Evolutionary conservation across 2,329 filamentous ascomycete genomes (phyloP), one percentile per base, ranked within the genome.

Genomic region (Claviceps purpurea): DNA sequence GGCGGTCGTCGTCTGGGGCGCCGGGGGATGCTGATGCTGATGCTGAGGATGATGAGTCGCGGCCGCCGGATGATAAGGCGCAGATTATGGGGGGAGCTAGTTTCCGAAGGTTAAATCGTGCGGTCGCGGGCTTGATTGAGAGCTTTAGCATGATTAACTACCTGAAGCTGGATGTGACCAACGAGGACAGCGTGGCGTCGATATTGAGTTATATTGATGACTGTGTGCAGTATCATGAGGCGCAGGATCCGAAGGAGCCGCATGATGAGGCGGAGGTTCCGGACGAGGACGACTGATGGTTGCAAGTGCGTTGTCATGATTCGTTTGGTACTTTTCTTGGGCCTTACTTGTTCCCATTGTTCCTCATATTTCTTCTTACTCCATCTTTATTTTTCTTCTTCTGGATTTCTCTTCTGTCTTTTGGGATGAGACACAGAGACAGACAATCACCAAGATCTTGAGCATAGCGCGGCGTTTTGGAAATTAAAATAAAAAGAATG

Each of bases 131-230:
- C 50, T 73, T 98, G 57, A 95, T 98, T 58, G 93, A 97, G 67
- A 93, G 89, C 68, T 98, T 96, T 70, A 95, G 89, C 71, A 94
- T 98, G 88, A 88, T 98, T 13, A 95, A 87, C 47, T 98, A 95
- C 65, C 74, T 96, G 53, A 88, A 90, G 70, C 74, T 97, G 45
- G 87, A 97, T 63, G 85, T 84, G 30, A 86, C 93, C 58, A 84
- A 95, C 61, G 91, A 97, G 70, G 89, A 97, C 61, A 97, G 91
- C 63, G 83, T 97, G 4, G 84, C 78, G 1, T 82, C 72, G 63
- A 84, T 95, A 26, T 69, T 96, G 59, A 95, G 89, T 73, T 89
- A 94, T 70, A 93, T 96, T 60, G 90, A 96, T 65, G 89, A 96
- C 69, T 87, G 87, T 30, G 93, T 95, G 58, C 90, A 95, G 65